Conservation (phyloP, 345 rosid genomes). For the Durio zibethinus region DNA sequence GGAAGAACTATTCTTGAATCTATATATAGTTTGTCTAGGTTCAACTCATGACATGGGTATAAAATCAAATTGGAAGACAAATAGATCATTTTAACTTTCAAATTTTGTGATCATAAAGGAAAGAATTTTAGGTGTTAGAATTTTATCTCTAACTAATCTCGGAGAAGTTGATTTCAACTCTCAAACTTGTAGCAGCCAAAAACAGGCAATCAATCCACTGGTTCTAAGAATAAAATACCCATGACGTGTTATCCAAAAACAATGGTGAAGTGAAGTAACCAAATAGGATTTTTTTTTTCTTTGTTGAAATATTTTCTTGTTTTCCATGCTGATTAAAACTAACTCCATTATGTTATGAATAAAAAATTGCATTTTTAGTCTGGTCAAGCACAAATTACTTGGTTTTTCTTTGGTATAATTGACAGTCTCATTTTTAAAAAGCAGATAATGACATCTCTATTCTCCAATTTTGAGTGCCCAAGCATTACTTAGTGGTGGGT, state of each 20-base stretch:
- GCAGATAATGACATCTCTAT: constrained; percentile 20
- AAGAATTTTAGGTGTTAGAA: no score
- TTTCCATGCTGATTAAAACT: constrained; percentile 25
- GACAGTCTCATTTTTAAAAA: neutral
- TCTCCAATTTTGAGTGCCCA: constrained; percentile 16
- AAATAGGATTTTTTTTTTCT: constrained; percentile 29
- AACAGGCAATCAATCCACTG: neutral
- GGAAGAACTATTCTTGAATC: neutral
- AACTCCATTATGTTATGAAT: constrained; percentile 24
- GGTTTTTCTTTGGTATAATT: constrained; percentile 6
- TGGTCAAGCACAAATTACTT: constrained; percentile 23
- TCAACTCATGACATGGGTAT: neutral
- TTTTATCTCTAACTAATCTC: no score
- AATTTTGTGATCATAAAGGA: no score
- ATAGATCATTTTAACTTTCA: neutral
- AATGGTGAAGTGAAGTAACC: constrained; percentile 37
- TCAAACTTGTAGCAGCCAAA: neutral
- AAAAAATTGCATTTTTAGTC: constrained; percentile 7
- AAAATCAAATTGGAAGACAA: neutral
- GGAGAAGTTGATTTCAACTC: no score
- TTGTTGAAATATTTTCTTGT: constrained; percentile 19
- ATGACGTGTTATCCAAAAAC: constrained; percentile 39
- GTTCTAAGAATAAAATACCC: neutral
- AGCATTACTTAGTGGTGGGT: constrained; percentile 17
- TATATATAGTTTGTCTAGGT: neutral